A percentile compares a stretch with the other conserved stretches of the same genome.
phyloP scores from a whole-genome alignment of 2,329 filamentous ascomycete species.

The Fusarium xyrophilum region DNA sequence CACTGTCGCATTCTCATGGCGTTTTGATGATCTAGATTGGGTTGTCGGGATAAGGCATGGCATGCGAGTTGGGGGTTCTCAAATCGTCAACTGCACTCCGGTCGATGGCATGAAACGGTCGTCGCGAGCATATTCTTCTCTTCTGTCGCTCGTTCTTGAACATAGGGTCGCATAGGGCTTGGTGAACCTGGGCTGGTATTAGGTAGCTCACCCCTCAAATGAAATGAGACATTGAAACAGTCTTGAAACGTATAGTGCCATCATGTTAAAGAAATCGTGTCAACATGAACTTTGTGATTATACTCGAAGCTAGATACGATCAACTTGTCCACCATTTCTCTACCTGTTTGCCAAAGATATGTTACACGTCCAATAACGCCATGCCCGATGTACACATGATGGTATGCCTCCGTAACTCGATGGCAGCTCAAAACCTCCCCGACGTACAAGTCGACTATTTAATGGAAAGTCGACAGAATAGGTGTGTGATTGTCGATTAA shows the following conservation, averaged over 20 bases:
- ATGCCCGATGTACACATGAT: slow-evolving; percentile 49
- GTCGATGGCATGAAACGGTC: slow-evolving; percentile 14
- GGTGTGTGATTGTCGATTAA: background rate
- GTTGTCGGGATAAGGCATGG: slow-evolving; percentile 21
- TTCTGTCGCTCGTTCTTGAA: slow-evolving; percentile 29
- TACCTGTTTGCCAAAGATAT: slow-evolving; percentile 43
- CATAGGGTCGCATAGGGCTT: slow-evolving; percentile 17
- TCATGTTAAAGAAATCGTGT: slow-evolving; percentile 3
- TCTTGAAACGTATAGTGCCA: background rate
- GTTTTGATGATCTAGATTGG: slow-evolving; percentile 39
- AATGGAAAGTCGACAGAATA: background rate
- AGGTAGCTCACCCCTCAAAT: slow-evolving; percentile 30
- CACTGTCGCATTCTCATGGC: slow-evolving; percentile 40
- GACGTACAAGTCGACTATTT: slow-evolving; percentile 21
- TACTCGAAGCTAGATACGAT: slow-evolving; percentile 34
- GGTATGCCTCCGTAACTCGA: slow-evolving; percentile 39
- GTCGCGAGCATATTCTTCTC: slow-evolving; percentile 16
- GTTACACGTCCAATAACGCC: slow-evolving; percentile 50
- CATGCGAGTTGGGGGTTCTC: slow-evolving; percentile 18
- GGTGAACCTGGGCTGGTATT: slow-evolving; percentile 19
- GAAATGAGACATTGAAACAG: slow-evolving; percentile 12
- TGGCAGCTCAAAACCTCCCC: slow-evolving; percentile 21
- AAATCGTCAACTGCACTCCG: slow-evolving; percentile 12
- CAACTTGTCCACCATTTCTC: slow-evolving; percentile 37
- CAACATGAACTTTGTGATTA: slow-evolving; percentile 11